Conservation (phyloP, 768 basidiomycete species). For the Psilocybe tampanensis region DNA sequence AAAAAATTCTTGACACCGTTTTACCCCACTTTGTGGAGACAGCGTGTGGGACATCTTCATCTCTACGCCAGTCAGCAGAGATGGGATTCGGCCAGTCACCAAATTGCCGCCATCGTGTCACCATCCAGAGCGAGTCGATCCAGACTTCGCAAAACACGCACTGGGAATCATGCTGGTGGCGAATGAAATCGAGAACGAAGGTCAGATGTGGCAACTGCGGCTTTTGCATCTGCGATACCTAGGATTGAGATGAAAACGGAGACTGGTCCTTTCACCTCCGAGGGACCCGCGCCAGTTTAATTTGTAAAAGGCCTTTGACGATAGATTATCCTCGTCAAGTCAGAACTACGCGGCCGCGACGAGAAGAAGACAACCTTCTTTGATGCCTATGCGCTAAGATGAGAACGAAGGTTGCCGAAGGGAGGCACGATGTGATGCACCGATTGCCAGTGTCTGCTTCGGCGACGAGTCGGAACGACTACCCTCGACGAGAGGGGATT, state of each 20-base stretch:
- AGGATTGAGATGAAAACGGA: background rate
- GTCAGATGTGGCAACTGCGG: conserved; percentile 13
- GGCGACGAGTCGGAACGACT: no score
- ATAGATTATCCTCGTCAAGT: background rate
- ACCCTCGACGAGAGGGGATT: no score
- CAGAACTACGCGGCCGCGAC: background rate
- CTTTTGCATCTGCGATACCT: background rate
- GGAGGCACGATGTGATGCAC: background rate
- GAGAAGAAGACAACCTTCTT: conserved; percentile 5
- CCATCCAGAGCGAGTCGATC: conserved; percentile 3
- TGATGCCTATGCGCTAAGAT: conserved; percentile 1
- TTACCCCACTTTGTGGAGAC: conserved; percentile 1
- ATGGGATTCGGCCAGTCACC: conserved; percentile 3
- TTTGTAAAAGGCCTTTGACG: background rate
- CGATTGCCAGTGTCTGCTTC: no score
- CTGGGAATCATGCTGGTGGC: background rate
- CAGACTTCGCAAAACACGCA: background rate
- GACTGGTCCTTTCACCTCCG: conserved; percentile 3
- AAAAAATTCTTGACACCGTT: background rate
- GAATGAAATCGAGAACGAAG: conserved; percentile 8
- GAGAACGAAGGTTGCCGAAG: background rate
- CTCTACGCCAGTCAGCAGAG: background rate
- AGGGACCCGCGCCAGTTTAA: conserved; percentile 10
- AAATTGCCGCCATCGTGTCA: conserved; percentile 5
- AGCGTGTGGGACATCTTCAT: conserved; percentile 6